Evolutionary conservation across 2,329 filamentous ascomycete species (phyloP), one percentile per base, ranked within the genome.

Genomic region (Ophiocordyceps sinensis): DNA sequence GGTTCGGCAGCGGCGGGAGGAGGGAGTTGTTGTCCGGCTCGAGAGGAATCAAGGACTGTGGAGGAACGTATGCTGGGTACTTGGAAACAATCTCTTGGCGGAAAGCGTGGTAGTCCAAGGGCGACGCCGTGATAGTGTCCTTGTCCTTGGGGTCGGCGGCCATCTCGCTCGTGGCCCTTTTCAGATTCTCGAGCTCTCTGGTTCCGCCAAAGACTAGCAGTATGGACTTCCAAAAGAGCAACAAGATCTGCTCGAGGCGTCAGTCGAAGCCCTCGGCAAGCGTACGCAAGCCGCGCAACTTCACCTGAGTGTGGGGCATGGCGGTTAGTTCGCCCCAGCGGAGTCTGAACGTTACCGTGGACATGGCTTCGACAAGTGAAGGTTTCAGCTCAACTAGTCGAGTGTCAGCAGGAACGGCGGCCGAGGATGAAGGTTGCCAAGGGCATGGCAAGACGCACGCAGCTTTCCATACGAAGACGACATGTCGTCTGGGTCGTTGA

Each of bases 51-150:
- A 84, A 62, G 2, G 85, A 82, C 41, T 78, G 80, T 3, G 91
- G 91, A 3, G 91, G 88, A 44, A 94, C 82, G 58, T 98, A 98
- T 3, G 91, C 85, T 11, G 91, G 91, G 57, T 98, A 98, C 62
- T 98, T 98, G 2, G 89, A 95, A 14, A 83, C 93, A 44, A 98
- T 89, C 58, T 98, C 91, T 58, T 95, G 89, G 30, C 91, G 81
- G 56, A 98, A 98, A 19, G 88, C 73, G 56, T 98, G 89, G 55
- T 98, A 98, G 54, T 98, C 91, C 11, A 98, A 66, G 5, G 91
- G 91, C 2, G 89, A 95, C 5, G 91, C 89, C 1, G 85, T 94
- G 45, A 98, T 89, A 36, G 84, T 68, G n/a, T 80, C 80, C 49
- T 83, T 81, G 39, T 77, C 75, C 50, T 79, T 78, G 44, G 71